A percentile compares a stretch with the other conserved stretches of the same genome.
phyloP scores from a whole-genome alignment of 2,329 filamentous ascomycete genomes.

The Thielaviopsis ethacetica region DNA sequence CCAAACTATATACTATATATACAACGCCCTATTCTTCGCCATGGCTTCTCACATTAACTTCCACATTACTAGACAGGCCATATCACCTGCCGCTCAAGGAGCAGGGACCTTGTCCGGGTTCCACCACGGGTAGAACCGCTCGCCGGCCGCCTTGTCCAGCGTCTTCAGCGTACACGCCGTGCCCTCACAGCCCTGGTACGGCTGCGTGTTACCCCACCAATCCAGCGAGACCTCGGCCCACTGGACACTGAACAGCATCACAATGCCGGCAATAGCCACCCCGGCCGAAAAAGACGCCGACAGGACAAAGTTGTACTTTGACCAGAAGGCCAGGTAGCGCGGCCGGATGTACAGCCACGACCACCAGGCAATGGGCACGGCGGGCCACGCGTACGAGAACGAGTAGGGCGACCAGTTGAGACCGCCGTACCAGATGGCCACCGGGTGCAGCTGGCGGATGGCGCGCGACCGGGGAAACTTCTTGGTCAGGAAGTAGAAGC shows the following conservation, averaged over 20 bases:
- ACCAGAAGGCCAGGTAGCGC: conserved; percentile 31
- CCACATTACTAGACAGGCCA: not conserved
- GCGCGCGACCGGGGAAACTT: conserved; percentile 18
- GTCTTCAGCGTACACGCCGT: conserved; percentile 14
- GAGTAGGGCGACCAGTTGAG: conserved; percentile 29
- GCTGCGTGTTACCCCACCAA: conserved; percentile 30
- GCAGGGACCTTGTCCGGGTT: conserved; percentile 14
- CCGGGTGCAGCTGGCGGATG: conserved; percentile 26
- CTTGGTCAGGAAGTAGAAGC: conserved; percentile 17
- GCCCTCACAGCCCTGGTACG: conserved; percentile 15
- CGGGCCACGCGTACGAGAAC: conserved; percentile 28
- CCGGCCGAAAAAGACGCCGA: conserved; percentile 28
- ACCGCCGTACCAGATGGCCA: conserved; percentile 25
- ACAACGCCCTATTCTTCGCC: not conserved
- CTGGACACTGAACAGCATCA: conserved; percentile 33
- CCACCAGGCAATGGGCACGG: conserved; percentile 29
- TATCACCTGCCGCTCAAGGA: conserved; percentile 4
- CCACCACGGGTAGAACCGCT: conserved; percentile 25
- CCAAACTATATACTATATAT: not conserved
- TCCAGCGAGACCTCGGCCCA: conserved; percentile 21
- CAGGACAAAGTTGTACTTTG: conserved; percentile 32
- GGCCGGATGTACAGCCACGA: conserved; percentile 31
- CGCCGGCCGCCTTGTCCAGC: conserved; percentile 16
- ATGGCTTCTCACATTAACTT: not conserved
- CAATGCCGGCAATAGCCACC: conserved; percentile 28